Evolutionary conservation across 257 asterid species (phyloP).

Genomic region (Lavandula angustifolia): DNA sequence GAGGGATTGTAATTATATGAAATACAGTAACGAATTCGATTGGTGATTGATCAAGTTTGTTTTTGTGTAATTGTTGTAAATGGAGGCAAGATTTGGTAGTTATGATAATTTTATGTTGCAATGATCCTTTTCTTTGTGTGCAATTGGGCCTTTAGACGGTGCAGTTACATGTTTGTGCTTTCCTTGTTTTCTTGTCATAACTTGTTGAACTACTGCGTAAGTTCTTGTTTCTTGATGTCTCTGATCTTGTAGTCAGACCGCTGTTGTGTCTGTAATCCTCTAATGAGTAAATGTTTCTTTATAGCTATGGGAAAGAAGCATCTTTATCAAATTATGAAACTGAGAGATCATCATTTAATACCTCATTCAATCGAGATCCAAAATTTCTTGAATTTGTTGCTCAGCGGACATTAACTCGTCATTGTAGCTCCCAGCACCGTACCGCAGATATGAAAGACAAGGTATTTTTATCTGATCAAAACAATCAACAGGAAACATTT

Average conservation of each 20-base stretch:
- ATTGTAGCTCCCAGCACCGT: conserved; percentile 43
- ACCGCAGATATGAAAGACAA: conserved; percentile 39
- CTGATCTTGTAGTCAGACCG: conserved; percentile 3
- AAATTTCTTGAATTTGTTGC: conserved; percentile 33
- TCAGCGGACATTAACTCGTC: conserved; percentile 21
- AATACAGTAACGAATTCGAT: not conserved
- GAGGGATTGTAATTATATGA: not conserved
- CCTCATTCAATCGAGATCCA: conserved; percentile 35
- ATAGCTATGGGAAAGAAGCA: conserved; percentile 36
- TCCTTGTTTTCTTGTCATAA: conserved; percentile 10
- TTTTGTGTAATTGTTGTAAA: not conserved
- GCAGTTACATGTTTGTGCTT: conserved; percentile 1
- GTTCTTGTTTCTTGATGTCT: conserved; percentile 15
- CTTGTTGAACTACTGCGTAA: not conserved
- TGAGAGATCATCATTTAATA: conserved; percentile 31
- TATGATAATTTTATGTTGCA: conserved; percentile 3
- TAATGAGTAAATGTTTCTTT: conserved; percentile 27
- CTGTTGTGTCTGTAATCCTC: not conserved
- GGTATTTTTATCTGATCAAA: conserved; percentile 35
- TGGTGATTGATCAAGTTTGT: not conserved
- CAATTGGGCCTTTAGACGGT: not conserved
- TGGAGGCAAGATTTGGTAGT: not conserved
- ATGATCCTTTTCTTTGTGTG: not conserved
- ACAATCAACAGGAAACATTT: not conserved
- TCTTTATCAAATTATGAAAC: conserved; percentile 30